Conservation (phyloP, 2,329 filamentous ascomycete species). For the Corinectria fuckeliana region DNA sequence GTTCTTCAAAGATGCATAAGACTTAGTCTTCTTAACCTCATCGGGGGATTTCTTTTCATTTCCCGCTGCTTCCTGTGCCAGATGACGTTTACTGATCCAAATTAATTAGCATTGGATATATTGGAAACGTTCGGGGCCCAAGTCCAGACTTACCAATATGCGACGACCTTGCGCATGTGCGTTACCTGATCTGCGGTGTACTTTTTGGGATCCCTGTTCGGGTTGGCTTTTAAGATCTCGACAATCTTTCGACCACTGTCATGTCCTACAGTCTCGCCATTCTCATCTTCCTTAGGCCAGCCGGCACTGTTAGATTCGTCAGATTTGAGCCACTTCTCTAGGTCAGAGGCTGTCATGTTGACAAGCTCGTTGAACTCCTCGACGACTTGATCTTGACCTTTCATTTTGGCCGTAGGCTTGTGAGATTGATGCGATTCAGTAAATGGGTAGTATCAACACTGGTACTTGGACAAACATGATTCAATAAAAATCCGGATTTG, state of each 20-base stretch:
- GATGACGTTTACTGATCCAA: slow-evolving; percentile 61
- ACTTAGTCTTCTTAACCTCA: slow-evolving; percentile 56
- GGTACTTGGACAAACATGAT: not conserved
- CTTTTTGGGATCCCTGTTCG: slow-evolving; percentile 59
- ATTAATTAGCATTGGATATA: not conserved
- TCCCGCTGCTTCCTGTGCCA: slow-evolving; percentile 67
- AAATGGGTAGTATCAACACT: not conserved
- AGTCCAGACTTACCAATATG: slow-evolving; percentile 56
- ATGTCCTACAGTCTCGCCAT: slow-evolving; percentile 69
- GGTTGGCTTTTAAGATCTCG: slow-evolving; percentile 67
- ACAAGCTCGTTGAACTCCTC: slow-evolving; percentile 71
- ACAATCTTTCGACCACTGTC: slow-evolving; percentile 69
- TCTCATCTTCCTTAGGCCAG: slow-evolving; percentile 63
- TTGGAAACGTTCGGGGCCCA: not conserved
- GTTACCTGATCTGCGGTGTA: slow-evolving; percentile 62
- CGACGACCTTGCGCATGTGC: slow-evolving; percentile 69
- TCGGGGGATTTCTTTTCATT: slow-evolving; percentile 59
- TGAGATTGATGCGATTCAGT: not conserved
- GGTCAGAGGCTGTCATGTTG: slow-evolving; percentile 68
- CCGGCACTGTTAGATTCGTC: slow-evolving; percentile 65
- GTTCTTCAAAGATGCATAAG: slow-evolving; percentile 67
- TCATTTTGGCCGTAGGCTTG: slow-evolving; percentile 24
- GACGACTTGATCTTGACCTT: slow-evolving; percentile 40
- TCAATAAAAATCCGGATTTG: not conserved
- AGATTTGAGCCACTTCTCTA: slow-evolving; percentile 66